phyloP scores from a whole-genome alignment of 2,329 filamentous ascomycete species.

The Immersiporthe knoxdaviesiana region DNA sequence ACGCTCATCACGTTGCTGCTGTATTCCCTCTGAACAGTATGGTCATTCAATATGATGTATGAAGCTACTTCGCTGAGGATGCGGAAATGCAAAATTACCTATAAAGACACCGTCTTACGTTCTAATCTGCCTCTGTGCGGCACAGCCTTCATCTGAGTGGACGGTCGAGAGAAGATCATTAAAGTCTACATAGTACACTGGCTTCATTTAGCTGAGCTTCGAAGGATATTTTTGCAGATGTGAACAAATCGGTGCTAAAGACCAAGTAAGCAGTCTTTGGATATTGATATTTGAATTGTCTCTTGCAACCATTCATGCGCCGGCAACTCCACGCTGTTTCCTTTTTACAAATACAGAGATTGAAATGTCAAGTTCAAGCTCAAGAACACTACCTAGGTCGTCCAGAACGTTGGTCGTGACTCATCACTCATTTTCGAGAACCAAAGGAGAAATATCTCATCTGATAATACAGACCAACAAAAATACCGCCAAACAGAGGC shows the following conservation, averaged over 20 bases:
- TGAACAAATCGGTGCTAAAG: neutral
- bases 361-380: no score
- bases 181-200: neutral
- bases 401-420: no score
- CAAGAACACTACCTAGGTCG: no score
- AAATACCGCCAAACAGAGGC: neutral
- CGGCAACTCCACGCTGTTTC: neutral
- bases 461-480: neutral
- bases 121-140: neutral
- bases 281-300: neutral
- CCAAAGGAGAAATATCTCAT: neutral
- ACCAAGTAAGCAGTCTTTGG: neutral
- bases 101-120: neutral
- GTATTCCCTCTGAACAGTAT: no score
- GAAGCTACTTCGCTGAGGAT: neutral
- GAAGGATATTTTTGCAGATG: neutral
- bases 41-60: neutral
- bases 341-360: no score
- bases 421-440: no score
- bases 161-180: no score
- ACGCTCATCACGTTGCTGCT: neutral
- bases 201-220: neutral
- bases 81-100: neutral
- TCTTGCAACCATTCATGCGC: neutral
- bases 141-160: no score